A percentile compares a stretch with the other conserved stretches of the same genome.
phyloP scores from a whole-genome alignment of 176 grass and related monocot genomes.

The Oryza glaberrima region DNA sequence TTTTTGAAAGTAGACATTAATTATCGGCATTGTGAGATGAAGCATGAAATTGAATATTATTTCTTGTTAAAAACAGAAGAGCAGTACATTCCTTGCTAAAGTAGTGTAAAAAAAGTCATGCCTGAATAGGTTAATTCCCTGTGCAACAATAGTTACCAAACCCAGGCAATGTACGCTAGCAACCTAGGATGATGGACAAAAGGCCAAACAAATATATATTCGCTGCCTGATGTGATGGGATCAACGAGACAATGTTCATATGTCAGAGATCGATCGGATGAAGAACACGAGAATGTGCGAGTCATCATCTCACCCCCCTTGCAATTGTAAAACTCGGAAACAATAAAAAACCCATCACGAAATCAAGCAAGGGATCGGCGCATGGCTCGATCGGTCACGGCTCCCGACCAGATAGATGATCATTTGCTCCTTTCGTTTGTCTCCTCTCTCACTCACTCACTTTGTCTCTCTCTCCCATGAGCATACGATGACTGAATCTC shows the following conservation, averaged over 20 bases:
- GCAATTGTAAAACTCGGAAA: not conserved
- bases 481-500: constrained; percentile 39
- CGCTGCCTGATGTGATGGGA: constrained; percentile 10
- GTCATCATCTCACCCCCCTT: not conserved
- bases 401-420: constrained; percentile 41
- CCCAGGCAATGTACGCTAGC: not conserved
- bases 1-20: not conserved
- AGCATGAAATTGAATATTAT: not conserved
- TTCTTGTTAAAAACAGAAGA: not conserved
- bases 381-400: constrained; percentile 38
- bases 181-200: constrained; percentile 17
- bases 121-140: not conserved
- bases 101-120: not conserved
- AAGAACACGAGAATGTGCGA: constrained; percentile 40
- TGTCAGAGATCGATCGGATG: constrained; percentile 8
- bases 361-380: constrained; percentile 58
- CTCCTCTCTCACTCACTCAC: not conserved
- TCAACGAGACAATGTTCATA: constrained; percentile 35
- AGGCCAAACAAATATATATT: constrained; percentile 26
- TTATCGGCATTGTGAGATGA: not conserved
- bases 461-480: constrained; percentile 22
- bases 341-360: constrained; percentile 17
- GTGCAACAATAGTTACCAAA: constrained; percentile 16
- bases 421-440: not conserved
- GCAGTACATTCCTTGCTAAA: not conserved